phyloP scores from a whole-genome alignment of 1,139 yeast species.

The Geotrichum candidum region DNA sequence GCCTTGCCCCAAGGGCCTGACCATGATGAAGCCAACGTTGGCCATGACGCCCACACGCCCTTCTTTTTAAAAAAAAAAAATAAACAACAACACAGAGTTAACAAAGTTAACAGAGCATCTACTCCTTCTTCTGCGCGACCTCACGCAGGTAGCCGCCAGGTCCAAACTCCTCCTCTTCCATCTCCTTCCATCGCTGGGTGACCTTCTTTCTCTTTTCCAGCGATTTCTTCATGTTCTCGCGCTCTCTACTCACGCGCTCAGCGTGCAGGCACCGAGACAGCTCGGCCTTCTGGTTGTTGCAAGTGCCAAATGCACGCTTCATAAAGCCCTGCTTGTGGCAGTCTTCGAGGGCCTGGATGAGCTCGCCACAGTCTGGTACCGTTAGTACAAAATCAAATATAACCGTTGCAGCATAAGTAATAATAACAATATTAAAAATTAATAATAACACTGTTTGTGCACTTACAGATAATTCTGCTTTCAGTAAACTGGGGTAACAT shows the following conservation, averaged over 20 bases:
- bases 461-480: slow-evolving; percentile 27
- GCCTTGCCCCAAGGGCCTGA: too few relatives aligned
- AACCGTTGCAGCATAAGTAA: too few relatives aligned
- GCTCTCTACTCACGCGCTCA: slow-evolving; percentile 65
- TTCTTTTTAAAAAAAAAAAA: too few relatives aligned
- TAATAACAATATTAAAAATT: too few relatives aligned
- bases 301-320: slow-evolving; percentile 72
- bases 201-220: slow-evolving; percentile 50
- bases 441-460: background rate
- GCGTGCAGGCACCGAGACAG: slow-evolving; percentile 72
- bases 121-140: slow-evolving; percentile 35
- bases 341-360: slow-evolving; percentile 82
- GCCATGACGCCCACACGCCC: background rate
- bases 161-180: slow-evolving; percentile 75
- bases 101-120: background rate
- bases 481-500: slow-evolving; percentile 31
- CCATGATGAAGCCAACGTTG: background rate
- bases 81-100: too few relatives aligned
- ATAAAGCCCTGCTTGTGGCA: slow-evolving; percentile 74
- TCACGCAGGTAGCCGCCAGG: slow-evolving; percentile 66
- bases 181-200: slow-evolving; percentile 52
- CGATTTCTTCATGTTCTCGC: slow-evolving; percentile 48
- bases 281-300: slow-evolving; percentile 80
- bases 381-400: background rate
- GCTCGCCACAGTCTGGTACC: slow-evolving; percentile 58